These are phyloP conservation scores for Thelonectria olida DNA, from an alignment of 2,329 filamentous ascomycete species.

Conservation along the genomic window DNA sequence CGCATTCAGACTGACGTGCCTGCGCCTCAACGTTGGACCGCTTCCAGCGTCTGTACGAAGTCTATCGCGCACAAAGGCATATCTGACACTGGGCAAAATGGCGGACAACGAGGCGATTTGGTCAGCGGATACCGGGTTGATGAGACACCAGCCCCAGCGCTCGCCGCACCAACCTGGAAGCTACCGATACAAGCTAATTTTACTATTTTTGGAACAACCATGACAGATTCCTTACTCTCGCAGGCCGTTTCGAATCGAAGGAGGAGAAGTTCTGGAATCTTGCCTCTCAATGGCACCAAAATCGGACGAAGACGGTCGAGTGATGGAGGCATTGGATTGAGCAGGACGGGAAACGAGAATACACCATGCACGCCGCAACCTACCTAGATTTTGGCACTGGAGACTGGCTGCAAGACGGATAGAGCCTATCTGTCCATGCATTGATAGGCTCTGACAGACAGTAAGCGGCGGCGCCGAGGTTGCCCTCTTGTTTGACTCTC, in stretches of 20 bases:
- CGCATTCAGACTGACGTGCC: conserved; percentile 3
- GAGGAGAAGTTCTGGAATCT: conserved; percentile 19
- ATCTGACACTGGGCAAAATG: no score
- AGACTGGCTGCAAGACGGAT: neutral
- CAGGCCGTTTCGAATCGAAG: conserved; percentile 33
- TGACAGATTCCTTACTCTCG: conserved; percentile 28
- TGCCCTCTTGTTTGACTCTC: conserved; percentile 10
- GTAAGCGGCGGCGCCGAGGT: conserved; percentile 9
- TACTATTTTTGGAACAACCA: conserved; percentile 38
- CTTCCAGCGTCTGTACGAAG: neutral
- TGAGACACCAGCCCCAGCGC: conserved; percentile 24
- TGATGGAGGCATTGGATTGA: neutral
- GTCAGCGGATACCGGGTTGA: neutral
- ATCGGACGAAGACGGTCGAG: conserved; percentile 1
- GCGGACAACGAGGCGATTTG: neutral
- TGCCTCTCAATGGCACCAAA: conserved; percentile 13
- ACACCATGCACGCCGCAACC: conserved; percentile 7
- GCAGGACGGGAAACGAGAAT: neutral
- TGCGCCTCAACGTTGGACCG: conserved; percentile 30
- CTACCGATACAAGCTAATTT: conserved; percentile 29
- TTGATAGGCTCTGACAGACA: neutral
- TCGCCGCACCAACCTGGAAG: conserved; percentile 22
- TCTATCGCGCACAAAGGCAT: no score
- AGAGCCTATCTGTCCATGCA: conserved; percentile 1
- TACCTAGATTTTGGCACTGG: neutral